Base-by-base conservation (phyloP, 1,284 basidiomycete genomes). In the Papiliotrema laurentii region DNA sequence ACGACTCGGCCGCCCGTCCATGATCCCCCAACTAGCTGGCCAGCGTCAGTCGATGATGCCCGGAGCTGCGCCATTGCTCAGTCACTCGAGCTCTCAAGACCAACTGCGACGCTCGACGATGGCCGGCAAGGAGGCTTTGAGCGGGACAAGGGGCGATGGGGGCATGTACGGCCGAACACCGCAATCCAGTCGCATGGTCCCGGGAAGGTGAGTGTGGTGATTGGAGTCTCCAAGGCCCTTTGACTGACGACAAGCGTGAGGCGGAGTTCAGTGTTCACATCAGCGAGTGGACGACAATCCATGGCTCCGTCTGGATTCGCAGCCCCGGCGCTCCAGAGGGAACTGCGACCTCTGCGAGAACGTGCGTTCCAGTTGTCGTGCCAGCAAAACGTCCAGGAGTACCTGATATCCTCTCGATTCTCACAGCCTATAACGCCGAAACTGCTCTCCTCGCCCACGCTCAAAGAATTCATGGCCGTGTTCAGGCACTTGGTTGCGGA, bases 401-500 rank as follows among this genome's bases (percentile, higher is more conserved):
- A 83, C 75, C 78, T 92, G 9, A 77, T 81, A 49, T 69, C 73
- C 19, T 78, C 77, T 14, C 82, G 81, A 2, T 84, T 80, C 49
- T 84, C 87, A 1, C 58, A 71, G 4, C 66, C 60, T 7, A 80
- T 89, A 30, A 77, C 80, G 0, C 78, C 81, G 64, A 78, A 82
- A 48, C 82, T 81, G 3, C 75, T 91, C 4, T 75, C 78, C 37
- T 86, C 83, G 38, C 87, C 90, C 39, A 86, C 86, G 4, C 83
- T 81, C 6, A 87, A 88, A 59, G 87, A 90, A 54, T 92, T 87
- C 61, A 83, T 87, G 39, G 75, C 78, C 0, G 85, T 93, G 33
- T 89, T 92, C 63, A 81, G 85, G 43, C 83, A 83, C 58, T 77
- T 94, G 13, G 77, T 89, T n/a, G 54, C 53, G 14, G 73, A 77